Conservation (phyloP, 495 filamentous ascomycete genomes). For the Neurospora discreta region DNA sequence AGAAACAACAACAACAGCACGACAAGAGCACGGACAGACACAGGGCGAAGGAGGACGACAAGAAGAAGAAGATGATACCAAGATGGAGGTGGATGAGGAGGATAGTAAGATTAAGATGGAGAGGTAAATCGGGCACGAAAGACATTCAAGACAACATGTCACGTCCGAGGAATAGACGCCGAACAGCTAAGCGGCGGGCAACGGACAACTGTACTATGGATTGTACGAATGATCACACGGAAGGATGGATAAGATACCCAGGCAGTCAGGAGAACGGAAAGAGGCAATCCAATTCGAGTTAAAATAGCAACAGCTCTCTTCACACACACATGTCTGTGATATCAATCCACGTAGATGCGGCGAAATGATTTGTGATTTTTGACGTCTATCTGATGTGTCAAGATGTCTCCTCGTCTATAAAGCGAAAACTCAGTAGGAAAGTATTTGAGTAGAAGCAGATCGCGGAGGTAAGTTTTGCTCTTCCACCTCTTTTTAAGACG, state of each 20-base stretch:
- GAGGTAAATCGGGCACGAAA: not conserved
- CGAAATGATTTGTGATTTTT: not conserved
- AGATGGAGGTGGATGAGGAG: not conserved
- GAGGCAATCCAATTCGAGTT: not conserved
- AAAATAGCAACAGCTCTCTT: not conserved
- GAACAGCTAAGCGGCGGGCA: not conserved
- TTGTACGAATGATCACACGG: not conserved
- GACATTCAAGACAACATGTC: not conserved
- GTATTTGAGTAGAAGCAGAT: conserved; percentile 35
- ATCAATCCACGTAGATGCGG: not conserved
- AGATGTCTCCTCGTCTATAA: conserved; percentile 35
- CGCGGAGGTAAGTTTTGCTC: conserved; percentile 37
- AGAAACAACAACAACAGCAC: conserved; percentile 14
- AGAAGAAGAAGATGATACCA: not conserved
- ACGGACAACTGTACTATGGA: not conserved
- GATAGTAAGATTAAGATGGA: not conserved
- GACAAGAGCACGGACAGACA: conserved; percentile 21
- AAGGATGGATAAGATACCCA: not conserved
- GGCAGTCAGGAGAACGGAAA: not conserved
- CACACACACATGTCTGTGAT: not conserved
- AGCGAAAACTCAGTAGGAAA: conserved; percentile 28
- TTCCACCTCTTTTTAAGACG: conserved; percentile 71
- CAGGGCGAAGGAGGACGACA: not conserved
- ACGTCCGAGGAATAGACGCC: not conserved
- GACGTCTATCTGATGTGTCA: not conserved